These are phyloP conservation scores for Laburnicola sp. DNA, from an alignment of 2,329 filamentous ascomycete species.

Conservation along the genomic window DNA sequence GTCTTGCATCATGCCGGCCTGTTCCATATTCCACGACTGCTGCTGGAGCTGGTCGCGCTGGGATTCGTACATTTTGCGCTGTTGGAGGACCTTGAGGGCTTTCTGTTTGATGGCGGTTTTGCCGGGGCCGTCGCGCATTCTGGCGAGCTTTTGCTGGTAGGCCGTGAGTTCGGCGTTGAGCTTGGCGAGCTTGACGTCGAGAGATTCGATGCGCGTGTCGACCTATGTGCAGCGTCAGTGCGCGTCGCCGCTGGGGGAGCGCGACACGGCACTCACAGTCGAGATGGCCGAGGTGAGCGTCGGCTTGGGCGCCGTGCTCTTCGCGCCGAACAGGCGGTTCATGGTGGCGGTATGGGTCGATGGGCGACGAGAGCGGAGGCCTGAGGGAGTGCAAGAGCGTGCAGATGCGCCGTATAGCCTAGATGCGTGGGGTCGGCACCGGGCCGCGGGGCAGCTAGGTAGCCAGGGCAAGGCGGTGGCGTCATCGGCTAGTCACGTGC, in stretches of 20 bases:
- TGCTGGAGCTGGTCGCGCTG: constrained; percentile 92
- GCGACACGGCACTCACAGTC: constrained; percentile 65
- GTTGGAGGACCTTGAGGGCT: constrained; percentile 89
- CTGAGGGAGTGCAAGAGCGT: too few relatives aligned
- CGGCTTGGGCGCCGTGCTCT: constrained; percentile 84
- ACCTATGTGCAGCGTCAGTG: constrained; percentile 56
- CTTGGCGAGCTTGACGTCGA: constrained; percentile 93
- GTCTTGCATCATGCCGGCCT: constrained; percentile 97
- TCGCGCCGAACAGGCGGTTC: constrained; percentile 95
- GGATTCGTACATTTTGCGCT: constrained; percentile 89
- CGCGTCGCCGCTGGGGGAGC: constrained; percentile 8
- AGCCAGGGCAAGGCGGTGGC: neutral
- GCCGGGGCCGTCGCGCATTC: constrained; percentile 94
- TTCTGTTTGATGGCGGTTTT: constrained; percentile 93
- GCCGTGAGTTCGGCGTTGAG: constrained; percentile 86
- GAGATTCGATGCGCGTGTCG: constrained; percentile 77
- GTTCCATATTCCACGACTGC: constrained; percentile 99
- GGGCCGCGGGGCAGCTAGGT: neutral
- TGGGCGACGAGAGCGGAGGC: too few relatives aligned
- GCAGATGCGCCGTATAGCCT: too few relatives aligned
- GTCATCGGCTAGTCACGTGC: constrained; percentile 11
- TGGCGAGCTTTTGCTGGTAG: constrained; percentile 83
- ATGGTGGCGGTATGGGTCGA: too few relatives aligned
- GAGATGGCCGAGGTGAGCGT: constrained; percentile 80
- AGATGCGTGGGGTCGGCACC: too few relatives aligned